phyloP scores from a whole-genome alignment of 2,329 filamentous ascomycete species.

The Blumeria graminis region DNA sequence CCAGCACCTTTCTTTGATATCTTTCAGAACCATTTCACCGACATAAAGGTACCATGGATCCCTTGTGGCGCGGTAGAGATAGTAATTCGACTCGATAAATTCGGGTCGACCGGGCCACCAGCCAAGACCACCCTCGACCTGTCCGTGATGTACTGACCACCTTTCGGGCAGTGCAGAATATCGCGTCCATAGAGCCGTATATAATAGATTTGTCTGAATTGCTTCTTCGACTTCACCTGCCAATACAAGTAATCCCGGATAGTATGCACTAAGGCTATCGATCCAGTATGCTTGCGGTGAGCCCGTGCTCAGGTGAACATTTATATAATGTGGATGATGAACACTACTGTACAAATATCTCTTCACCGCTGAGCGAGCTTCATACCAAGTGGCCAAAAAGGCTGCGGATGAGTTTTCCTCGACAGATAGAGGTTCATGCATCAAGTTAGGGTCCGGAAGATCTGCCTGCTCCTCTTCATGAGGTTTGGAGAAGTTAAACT shows the following conservation, averaged over 20 bases:
- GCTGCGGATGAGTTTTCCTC: slow-evolving; percentile 49
- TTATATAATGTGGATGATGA: slow-evolving; percentile 80
- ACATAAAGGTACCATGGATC: slow-evolving; percentile 94
- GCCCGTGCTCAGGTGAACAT: slow-evolving; percentile 70
- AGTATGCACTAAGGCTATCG: slow-evolving; percentile 87
- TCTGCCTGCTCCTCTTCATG: slow-evolving; percentile 9
- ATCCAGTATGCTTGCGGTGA: slow-evolving; percentile 84
- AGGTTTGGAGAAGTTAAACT: slow-evolving; percentile 23
- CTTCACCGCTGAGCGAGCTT: slow-evolving; percentile 68
- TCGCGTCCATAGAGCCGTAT: slow-evolving; percentile 81
- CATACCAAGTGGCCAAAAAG: slow-evolving; percentile 64
- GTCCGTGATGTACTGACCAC: slow-evolving; percentile 68
- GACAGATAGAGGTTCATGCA: slow-evolving; percentile 33
- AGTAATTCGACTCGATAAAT: slow-evolving; percentile 91
- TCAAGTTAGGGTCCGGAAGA: slow-evolving; percentile 38
- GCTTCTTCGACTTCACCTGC: slow-evolving; percentile 82
- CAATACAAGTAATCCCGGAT: slow-evolving; percentile 65
- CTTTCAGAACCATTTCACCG: slow-evolving; percentile 79
- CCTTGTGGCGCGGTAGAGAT: slow-evolving; percentile 77
- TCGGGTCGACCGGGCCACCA: slow-evolving; percentile 95
- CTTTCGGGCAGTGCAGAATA: slow-evolving; percentile 86
- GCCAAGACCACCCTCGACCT: slow-evolving; percentile 62
- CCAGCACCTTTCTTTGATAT: slow-evolving; percentile 75
- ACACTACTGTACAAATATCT: slow-evolving; percentile 68
- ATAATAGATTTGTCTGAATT: slow-evolving; percentile 68